Evolutionary conservation across 2,329 filamentous ascomycete genomes (phyloP), one percentile per base, ranked within the genome.

Genomic region (Aphanoascus verrucosus): DNA sequence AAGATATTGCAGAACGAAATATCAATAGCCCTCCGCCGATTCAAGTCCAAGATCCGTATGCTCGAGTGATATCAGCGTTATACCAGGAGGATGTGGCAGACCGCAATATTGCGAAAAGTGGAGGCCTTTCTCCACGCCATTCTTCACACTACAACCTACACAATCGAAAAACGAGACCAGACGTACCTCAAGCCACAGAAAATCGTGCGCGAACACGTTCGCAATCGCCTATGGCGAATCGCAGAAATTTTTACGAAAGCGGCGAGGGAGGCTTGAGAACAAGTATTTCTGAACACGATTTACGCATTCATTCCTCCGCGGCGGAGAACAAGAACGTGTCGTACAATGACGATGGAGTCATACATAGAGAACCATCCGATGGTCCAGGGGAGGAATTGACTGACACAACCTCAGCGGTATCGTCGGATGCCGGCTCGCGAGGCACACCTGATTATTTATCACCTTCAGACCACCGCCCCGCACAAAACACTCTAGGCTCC

Each of bases 1-100:
- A 72, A 59, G 68, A 72, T 57, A 62, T 72, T 50, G 70, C 70
- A 4, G 70, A 72, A 55, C 67, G 70, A 20, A 72, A 72, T 49
- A 62, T 57, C 28, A 15, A 37, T 6, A 34, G 31, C 15, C 51
- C 42, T 1, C 28, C 28, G 12, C 50, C 50, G 7, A 40, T 41
- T 15, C 23, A n/a, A 8, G 19, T 32, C 5, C 42, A 40, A 28
- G 56, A 58, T 15, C 50, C 62, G 5, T 66, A 64, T 55, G 64
- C 64, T 11, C 65, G 64, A 9, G 58, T 67, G 17, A 54, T 68
- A 31, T 68, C 69, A 3, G 61, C 63, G 3, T 52, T 70, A 43
- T 69, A 69, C 49, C 68, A 71, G 53, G 70, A 72, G 53, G 69
- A 72, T 59, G 68, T 71, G 34, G 66, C 68, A 34, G 69, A 72